Percentiles rank a stretch among this genome's conserved stretches.
phyloP scores from a whole-genome alignment of 2,329 filamentous ascomycete species.

The Paraphoma chrysanthemicola region DNA sequence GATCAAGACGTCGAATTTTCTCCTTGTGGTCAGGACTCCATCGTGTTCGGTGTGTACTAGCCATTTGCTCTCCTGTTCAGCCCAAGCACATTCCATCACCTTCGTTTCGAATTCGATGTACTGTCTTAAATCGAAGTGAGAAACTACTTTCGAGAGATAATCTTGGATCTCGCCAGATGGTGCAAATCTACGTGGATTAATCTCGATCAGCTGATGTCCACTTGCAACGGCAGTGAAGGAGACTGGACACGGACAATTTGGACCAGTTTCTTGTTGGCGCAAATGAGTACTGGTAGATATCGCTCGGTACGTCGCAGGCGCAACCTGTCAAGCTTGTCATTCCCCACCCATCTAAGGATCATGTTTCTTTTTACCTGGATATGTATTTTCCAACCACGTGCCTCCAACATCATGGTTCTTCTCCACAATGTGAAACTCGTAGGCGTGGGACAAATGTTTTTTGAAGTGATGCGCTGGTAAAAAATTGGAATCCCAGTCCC shows the following conservation, averaged over 20 bases:
- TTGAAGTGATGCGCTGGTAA: constrained; percentile 8
- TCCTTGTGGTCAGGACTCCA: not conserved
- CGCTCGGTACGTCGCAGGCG: constrained; percentile 10
- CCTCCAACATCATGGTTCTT: constrained; percentile 16
- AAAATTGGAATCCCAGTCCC: not conserved
- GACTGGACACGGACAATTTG: constrained; percentile 1
- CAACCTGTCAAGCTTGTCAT: constrained; percentile 2
- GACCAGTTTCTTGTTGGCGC: constrained; percentile 10
- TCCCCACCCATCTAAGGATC: not conserved
- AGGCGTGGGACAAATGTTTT: constrained; percentile 3
- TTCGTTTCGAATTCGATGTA: constrained; percentile 6
- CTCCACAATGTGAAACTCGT: constrained; percentile 9
- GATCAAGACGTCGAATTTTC: constrained; percentile 3
- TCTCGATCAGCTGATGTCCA: no score
- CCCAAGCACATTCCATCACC: constrained; percentile 6
- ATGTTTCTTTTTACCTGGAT: constrained; percentile 3
- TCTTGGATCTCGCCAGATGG: constrained; percentile 6
- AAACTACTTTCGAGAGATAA: constrained; percentile 6
- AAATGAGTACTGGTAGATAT: constrained; percentile 13
- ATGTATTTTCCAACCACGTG: constrained; percentile 14
- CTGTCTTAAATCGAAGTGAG: constrained; percentile 2
- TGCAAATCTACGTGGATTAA: no score
- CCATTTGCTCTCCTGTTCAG: constrained; percentile 3
- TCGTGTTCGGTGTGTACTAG: constrained; percentile 3
- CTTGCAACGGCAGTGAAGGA: no score